Percentiles rank a stretch among this genome's conserved stretches.
These are phyloP conservation scores for Nakaseomyces bracarensis DNA, from an alignment of 1,139 yeast genomes.

Conservation along the genomic window DNA sequence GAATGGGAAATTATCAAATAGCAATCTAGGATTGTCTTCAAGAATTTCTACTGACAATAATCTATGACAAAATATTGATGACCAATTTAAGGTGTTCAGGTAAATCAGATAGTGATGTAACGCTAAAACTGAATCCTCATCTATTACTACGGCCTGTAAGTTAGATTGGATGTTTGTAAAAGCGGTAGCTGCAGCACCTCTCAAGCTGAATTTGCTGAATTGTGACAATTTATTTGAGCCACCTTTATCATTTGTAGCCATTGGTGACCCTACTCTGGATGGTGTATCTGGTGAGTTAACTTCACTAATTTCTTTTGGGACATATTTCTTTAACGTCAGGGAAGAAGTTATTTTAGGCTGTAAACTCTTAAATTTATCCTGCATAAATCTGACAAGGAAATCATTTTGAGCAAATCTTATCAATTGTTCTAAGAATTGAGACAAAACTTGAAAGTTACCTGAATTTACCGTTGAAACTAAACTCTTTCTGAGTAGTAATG, in stretches of 20 bases:
- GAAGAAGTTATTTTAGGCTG: conserved; percentile 23
- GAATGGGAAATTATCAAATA: conserved; percentile 46
- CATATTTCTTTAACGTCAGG: conserved; percentile 18
- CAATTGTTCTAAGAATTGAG: conserved; percentile 23
- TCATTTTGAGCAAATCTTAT: conserved; percentile 28
- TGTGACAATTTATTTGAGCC: conserved; percentile 17
- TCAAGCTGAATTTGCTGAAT: conserved; percentile 25
- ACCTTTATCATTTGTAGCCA: conserved; percentile 8
- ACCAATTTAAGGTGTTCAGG: conserved; percentile 26
- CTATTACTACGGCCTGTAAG: conserved; percentile 28
- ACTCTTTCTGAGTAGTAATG: conserved; percentile 52
- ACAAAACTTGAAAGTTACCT: conserved; percentile 24
- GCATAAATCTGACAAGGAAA: conserved; percentile 27
- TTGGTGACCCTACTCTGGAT: conserved; percentile 5
- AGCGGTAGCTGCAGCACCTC: conserved; percentile 29
- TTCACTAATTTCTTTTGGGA: conserved; percentile 11
- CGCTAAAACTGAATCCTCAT: conserved; percentile 23
- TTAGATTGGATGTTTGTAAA: conserved; percentile 30
- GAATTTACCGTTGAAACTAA: conserved; percentile 28
- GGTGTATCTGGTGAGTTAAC: conserved; percentile 4
- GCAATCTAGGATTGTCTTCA: conserved; percentile 28
- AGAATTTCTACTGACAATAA: conserved; percentile 27
- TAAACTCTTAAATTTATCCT: conserved; percentile 22
- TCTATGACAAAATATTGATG: conserved; percentile 18
- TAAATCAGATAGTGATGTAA: conserved; percentile 29